phyloP scores from a whole-genome alignment of 139 green algal species.

The Chlorella sp. region DNA sequence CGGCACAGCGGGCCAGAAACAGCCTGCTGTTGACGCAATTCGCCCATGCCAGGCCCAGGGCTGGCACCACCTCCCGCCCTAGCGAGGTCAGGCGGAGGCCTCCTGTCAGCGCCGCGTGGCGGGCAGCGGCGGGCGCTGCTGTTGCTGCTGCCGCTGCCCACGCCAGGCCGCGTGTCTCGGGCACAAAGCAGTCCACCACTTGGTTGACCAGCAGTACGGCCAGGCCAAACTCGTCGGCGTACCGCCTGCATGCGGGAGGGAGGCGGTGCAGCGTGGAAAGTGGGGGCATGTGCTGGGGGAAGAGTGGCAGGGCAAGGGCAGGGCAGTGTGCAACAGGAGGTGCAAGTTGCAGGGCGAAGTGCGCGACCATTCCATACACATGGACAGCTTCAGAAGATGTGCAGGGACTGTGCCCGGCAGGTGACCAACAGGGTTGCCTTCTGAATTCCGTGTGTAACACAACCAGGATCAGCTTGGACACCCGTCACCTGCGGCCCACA shows the following conservation, averaged over 20 bases:
- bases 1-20: slow-evolving; percentile 59
- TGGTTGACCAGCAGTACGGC: slow-evolving; percentile 80
- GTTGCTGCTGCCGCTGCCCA: background rate
- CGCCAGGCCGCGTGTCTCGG: background rate
- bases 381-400: no score
- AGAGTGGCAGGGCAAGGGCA: no score
- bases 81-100: slow-evolving; percentile 54
- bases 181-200: slow-evolving; percentile 58
- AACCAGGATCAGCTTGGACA: background rate
- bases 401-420: no score
- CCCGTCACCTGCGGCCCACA: background rate
- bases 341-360: background rate
- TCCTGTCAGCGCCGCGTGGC: slow-evolving; percentile 32
- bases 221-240: slow-evolving; percentile 56
- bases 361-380: background rate
- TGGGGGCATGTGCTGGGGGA: background rate
- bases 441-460: background rate
- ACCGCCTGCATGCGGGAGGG: slow-evolving; percentile 22
- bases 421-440: background rate
- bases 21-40: slow-evolving; percentile 79
- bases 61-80: slow-evolving; percentile 68
- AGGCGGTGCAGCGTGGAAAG: background rate
- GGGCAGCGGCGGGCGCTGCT: background rate
- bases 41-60: slow-evolving; percentile 79
- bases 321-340: background rate